These are phyloP conservation scores for Boletus sp. DNA, from an alignment of 1,284 basidiomycete species.

Conservation along the genomic window DNA sequence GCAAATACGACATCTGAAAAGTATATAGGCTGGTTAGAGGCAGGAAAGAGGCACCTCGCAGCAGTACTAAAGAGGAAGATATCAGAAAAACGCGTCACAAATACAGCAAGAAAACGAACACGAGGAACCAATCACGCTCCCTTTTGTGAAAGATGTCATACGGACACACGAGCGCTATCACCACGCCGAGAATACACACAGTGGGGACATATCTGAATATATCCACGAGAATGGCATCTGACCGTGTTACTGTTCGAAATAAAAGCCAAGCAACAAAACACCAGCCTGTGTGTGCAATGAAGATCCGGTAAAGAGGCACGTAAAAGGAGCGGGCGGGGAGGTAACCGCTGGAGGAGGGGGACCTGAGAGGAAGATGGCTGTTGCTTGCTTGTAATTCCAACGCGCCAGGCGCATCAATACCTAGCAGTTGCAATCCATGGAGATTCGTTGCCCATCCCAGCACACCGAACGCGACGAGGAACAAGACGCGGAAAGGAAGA, in stretches of 20 bases:
- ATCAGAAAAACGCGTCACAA: slow-evolving; percentile 8
- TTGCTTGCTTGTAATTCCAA: slow-evolving; percentile 54
- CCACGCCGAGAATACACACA: slow-evolving; percentile 55
- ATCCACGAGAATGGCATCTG: slow-evolving; percentile 60
- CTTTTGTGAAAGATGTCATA: slow-evolving; percentile 60
- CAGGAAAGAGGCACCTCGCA: slow-evolving; percentile 67
- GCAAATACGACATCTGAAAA: slow-evolving; percentile 94
- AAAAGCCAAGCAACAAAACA: slow-evolving; percentile 61
- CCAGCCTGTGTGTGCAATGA: slow-evolving; percentile 55
- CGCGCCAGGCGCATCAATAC: slow-evolving; percentile 68
- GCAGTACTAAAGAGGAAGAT: slow-evolving; percentile 6
- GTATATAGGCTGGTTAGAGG: slow-evolving; percentile 59
- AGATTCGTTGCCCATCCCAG: slow-evolving; percentile 85
- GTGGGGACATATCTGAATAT: slow-evolving; percentile 72
- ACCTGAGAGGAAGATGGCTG: slow-evolving; percentile 24
- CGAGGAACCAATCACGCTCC: slow-evolving; percentile 71
- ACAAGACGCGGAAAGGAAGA: slow-evolving; percentile 77
- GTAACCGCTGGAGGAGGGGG: slow-evolving; percentile 33
- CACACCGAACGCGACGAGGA: slow-evolving; percentile 67
- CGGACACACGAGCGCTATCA: slow-evolving; percentile 62
- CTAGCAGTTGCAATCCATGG: slow-evolving; percentile 72
- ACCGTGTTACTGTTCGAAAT: slow-evolving; percentile 58
- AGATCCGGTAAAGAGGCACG: slow-evolving; percentile 64
- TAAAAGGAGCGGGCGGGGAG: slow-evolving; percentile 38
- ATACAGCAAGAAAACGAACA: slow-evolving; percentile 45